A percentile compares a stretch with the other conserved stretches of the same genome.
phyloP scores from a whole-genome alignment of 345 rosid species.

The Gossypium sturtianum region DNA sequence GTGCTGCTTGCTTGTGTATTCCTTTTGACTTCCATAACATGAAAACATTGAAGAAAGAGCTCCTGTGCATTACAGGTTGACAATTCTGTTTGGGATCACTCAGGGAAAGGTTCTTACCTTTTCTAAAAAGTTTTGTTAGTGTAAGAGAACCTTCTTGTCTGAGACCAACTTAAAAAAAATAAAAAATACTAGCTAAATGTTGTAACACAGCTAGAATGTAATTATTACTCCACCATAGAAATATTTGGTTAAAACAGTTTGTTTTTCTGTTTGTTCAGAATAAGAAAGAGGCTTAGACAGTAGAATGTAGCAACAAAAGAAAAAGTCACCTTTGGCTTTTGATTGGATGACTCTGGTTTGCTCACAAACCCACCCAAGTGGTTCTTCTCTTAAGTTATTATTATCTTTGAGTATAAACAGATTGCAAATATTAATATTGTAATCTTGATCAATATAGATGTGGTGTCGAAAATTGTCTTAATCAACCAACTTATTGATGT shows the following conservation, averaged over 20 bases:
- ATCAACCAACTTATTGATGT: background rate
- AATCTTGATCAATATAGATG: too few relatives aligned
- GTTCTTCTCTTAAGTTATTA: too few relatives aligned
- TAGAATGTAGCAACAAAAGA: background rate
- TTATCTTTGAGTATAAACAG: too few relatives aligned
- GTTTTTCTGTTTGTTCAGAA: background rate
- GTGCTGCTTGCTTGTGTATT: background rate
- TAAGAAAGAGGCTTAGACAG: background rate
- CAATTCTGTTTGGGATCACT: constrained; percentile 4
- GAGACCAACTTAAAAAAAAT: constrained; percentile 3
- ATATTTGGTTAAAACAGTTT: background rate
- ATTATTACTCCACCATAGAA: constrained; percentile 29
- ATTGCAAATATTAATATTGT: too few relatives aligned
- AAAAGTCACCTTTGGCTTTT: background rate
- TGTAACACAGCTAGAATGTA: constrained; percentile 37
- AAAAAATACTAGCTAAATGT: background rate
- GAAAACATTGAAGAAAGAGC: background rate
- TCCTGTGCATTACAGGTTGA: constrained; percentile 32
- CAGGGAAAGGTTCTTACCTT: constrained; percentile 19
- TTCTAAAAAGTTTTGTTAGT: constrained; percentile 33
- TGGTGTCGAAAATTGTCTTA: background rate
- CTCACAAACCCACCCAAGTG: background rate
- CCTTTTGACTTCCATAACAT: background rate
- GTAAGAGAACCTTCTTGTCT: constrained; percentile 10
- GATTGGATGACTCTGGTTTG: background rate